Evolutionary conservation across 2,329 filamentous ascomycete species (phyloP), one percentile per base, ranked within the genome.

Genomic region (Laburnicola sp.): DNA sequence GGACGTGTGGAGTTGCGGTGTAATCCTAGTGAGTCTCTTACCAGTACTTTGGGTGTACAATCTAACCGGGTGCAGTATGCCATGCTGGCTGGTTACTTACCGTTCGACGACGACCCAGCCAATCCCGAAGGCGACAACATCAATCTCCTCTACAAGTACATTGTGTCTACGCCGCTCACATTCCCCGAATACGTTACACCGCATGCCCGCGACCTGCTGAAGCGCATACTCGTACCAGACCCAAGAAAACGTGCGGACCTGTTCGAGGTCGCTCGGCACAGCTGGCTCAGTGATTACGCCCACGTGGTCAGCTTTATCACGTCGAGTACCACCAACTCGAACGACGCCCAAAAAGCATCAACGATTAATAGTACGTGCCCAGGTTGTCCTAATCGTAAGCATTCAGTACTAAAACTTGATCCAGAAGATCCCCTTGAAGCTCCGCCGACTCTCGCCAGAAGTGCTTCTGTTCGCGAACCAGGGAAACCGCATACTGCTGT

Each of bases 111-210:
- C 70, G 94, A 99, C 66, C 94, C 94, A 57, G 94, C 92, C 39
- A 99, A 99, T 69, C 94, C 94, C 2, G 94, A 99, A 75, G 94
- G 94, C 60, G 94, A 99, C 73, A 99, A 99, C 71, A 99, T 99
- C 78, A 99, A 99, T 72, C 82, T 99, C 8, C 80, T 99, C 26
- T 99, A 99, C 82, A 97, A 97, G 77, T 99, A 99, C 76, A 99
- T 99, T 64, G 93, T 97, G 53, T 95, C 91, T 48, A 99, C 94
- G 1, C 92, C 93, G 31, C 83, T 99, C 36, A 97, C 93, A 3
- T 99, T 99, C 72, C 94, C 94, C 55, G 94, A 99, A 85, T 97
- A 97, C 71, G 94, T 99, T 62, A 96, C 94, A 6, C 94, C 94
- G 6, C 94, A 99, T 73, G 93, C 94, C 22, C 84, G 94, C 65